Evolutionary conservation across 345 rosid species (phyloP).

Genomic region (Xanthoceras sorbifolium): DNA sequence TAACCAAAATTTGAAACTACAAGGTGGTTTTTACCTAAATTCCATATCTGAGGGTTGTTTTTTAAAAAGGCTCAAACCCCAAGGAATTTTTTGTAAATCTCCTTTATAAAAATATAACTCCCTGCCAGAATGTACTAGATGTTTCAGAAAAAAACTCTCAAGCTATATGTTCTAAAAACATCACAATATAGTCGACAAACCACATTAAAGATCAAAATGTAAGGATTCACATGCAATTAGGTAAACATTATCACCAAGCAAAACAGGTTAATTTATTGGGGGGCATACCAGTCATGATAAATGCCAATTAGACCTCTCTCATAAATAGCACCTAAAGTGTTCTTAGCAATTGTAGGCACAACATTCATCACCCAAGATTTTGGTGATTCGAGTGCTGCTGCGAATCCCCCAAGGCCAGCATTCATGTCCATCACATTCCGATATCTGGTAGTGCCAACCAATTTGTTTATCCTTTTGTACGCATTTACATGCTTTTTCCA

Average conservation of each 20-base stretch:
- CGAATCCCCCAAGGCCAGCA: constrained; percentile 92
- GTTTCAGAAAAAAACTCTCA: neutral
- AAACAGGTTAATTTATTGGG: constrained; percentile 10
- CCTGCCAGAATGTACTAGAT: neutral
- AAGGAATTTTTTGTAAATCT: too few relatives aligned
- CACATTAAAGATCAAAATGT: neutral
- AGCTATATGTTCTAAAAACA: neutral
- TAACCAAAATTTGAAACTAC: too few relatives aligned
- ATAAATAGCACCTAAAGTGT: constrained; percentile 81
- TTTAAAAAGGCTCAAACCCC: too few relatives aligned
- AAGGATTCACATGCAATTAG: constrained; percentile 12
- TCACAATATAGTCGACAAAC: neutral
- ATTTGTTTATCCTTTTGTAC: constrained; percentile 68
- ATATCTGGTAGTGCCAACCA: constrained; percentile 80
- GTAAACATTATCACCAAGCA: neutral
- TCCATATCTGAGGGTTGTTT: too few relatives aligned
- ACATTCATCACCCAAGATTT: constrained; percentile 98
- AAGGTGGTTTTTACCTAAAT: too few relatives aligned
- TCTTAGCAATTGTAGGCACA: constrained; percentile 71
- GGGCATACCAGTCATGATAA: constrained; percentile 89
- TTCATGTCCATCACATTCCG: constrained; percentile 97
- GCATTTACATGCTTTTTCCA: constrained; percentile 77
- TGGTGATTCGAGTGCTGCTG: constrained; percentile 87
- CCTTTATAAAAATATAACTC: neutral
- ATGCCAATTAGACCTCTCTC: constrained; percentile 94